Evolutionary conservation across 2,329 filamentous ascomycete genomes (phyloP), one percentile per base, ranked within the genome.

Genomic region (Pseudogymnoascus sp.): DNA sequence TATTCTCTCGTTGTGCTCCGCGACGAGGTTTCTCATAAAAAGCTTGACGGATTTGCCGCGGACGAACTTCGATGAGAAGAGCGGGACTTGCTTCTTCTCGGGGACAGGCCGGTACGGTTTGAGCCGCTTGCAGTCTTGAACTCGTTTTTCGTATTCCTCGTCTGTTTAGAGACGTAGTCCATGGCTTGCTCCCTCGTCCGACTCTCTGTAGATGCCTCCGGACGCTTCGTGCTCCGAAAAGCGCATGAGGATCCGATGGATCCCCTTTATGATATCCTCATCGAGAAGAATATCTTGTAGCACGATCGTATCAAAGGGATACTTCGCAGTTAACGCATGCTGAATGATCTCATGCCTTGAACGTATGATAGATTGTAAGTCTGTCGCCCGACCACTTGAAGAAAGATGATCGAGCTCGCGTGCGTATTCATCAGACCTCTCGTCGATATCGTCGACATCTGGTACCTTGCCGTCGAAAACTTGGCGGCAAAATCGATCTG

Each of bases 1-100:
- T 25, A 75, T 63, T 31, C 8, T 4, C 66, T 18, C 2, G 73
- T 65, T 65, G 23, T 63, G 59, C 5, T 68, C 63, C 2, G 11
- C 4, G 1, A 73, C 59, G 60, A 74, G 65, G 0, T 42, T 11
- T 1, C 14, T 21, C 71, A 76, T 76, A 5, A 69, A 69, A 0
- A 12, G 0, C 1, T 67, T 67, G 0, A 75, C 69, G 3, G 60
- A 59, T 1, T n/a, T 63, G 1, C 62, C 67, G 6, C 63, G 65
- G n/a, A 69, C 66, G 60, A 73, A 73, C 7, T 62, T 61, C 0
- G 64, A 53, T 10, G 25, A 12, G 47, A 53, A 31, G 47, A 31
- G 25, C n/a, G 47, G 47, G 14, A 53, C 47, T 18, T 53, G 47
- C n/a, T 53, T 53, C n/a, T n/a, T 31, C 25, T 33, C 25, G 8